A percentile compares a stretch with the other conserved stretches of the same genome.
Conservation (phyloP, 352 stramenopile species). For the Globisporangium yorkense region DNA sequence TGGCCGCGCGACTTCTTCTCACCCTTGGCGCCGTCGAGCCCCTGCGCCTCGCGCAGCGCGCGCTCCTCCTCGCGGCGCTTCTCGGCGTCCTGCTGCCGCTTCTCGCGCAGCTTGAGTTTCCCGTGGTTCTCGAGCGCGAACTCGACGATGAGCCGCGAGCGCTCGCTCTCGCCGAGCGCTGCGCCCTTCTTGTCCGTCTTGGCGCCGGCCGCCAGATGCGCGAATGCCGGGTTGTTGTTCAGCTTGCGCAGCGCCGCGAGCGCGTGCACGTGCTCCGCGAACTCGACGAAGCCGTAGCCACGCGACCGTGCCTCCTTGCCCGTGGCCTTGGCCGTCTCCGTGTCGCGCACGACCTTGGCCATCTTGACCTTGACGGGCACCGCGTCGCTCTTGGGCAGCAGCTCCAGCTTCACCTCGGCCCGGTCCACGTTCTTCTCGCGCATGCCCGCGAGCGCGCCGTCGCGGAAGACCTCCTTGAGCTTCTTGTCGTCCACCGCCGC, state of each 20-base stretch:
- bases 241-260: conserved; percentile 93
- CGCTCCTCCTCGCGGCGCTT: conserved; percentile 69
- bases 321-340: conserved; percentile 44
- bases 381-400: conserved; percentile 29
- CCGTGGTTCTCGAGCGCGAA: conserved; percentile 88
- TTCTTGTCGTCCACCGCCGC: conserved; percentile 81
- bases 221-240: conserved; percentile 97
- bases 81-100: conserved; percentile 53
- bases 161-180: conserved; percentile 38
- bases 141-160: conserved; percentile 84
- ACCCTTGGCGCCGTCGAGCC: conserved; percentile 19
- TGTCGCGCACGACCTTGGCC: conserved; percentile 79
- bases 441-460: conserved; percentile 71
- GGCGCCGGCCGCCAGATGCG: conserved; percentile 45
- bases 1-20: conserved; percentile 67
- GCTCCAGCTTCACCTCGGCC: conserved; percentile 75
- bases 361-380: conserved; percentile 71
- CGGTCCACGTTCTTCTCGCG: conserved; percentile 63
- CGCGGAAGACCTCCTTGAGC: conserved; percentile 88
- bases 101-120: conserved; percentile 84
- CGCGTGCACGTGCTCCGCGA: conserved; percentile 93
- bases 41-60: conserved; percentile 55
- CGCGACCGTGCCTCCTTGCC: conserved; percentile 57
- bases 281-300: conserved; percentile 96
- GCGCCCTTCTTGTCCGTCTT: conserved; percentile 28